These are phyloP conservation scores for Gymnopilus junonius DNA, from an alignment of 768 basidiomycete genomes.

Conservation along the genomic window DNA sequence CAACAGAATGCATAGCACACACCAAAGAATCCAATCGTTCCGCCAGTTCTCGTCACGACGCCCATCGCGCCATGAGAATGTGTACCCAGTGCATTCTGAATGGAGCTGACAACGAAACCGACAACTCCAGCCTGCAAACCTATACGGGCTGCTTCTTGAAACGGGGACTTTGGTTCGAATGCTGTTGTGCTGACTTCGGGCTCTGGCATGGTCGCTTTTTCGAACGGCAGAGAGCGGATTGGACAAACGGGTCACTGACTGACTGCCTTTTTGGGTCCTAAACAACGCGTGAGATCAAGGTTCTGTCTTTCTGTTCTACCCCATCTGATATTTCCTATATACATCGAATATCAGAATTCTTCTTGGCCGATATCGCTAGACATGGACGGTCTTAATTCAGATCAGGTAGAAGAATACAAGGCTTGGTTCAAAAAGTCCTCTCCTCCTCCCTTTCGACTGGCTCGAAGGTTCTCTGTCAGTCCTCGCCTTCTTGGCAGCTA, in stretches of 20 bases:
- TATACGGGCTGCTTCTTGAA: constrained; percentile 58
- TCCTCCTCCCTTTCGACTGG: constrained; percentile 45
- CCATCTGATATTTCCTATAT: not conserved
- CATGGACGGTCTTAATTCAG: not conserved
- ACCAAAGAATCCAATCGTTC: constrained; percentile 94
- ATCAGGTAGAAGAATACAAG: constrained; percentile 8
- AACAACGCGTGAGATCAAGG: constrained; percentile 12
- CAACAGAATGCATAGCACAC: constrained; percentile 30
- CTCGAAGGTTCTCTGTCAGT: constrained; percentile 50
- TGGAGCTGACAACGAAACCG: constrained; percentile 67
- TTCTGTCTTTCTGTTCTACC: not conserved
- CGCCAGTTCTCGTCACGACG: constrained; percentile 84
- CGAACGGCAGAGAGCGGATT: constrained; percentile 33
- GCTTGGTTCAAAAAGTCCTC: constrained; percentile 43
- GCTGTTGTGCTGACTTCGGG: constrained; percentile 27
- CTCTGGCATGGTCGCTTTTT: constrained; percentile 40
- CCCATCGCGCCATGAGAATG: constrained; percentile 85
- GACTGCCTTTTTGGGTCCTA: constrained; percentile 35
- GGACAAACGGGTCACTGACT: constrained; percentile 27
- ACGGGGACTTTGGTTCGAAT: constrained; percentile 55
- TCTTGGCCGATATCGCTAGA: constrained; percentile 6
- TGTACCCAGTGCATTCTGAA: constrained; percentile 79
- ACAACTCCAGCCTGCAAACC: constrained; percentile 70
- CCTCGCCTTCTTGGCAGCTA: constrained; percentile 5
- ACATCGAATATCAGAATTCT: not conserved